These are phyloP conservation scores for Pseudognaphalium luteoalbum DNA, from an alignment of 129 eudicot species.

Conservation along the genomic window DNA sequence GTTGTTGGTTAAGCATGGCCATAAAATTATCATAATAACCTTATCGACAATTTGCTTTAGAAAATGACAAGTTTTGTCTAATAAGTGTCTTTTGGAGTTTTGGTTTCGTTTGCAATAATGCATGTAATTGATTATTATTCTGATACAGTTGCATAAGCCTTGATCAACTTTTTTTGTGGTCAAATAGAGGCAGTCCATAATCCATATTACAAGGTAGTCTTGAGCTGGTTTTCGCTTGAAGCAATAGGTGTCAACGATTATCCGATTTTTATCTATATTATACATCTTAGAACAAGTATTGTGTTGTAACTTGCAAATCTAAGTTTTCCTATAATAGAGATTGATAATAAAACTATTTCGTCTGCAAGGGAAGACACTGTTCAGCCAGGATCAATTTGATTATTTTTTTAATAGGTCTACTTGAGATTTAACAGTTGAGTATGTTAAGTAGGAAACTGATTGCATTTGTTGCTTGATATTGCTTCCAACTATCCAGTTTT, in stretches of 20 bases:
- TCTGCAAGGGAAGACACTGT: background rate
- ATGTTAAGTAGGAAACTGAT: too few relatives aligned
- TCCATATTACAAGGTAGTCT: background rate
- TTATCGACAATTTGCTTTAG: constrained; percentile 21
- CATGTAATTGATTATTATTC: background rate
- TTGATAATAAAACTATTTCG: background rate
- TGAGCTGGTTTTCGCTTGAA: background rate
- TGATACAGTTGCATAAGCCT: background rate
- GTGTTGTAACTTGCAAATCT: background rate
- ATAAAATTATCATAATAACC: constrained; percentile 29
- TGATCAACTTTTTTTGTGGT: background rate
- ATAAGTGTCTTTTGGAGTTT: constrained; percentile 10
- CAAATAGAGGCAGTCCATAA: background rate
- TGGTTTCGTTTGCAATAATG: constrained; percentile 14
- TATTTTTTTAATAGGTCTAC: too few relatives aligned
- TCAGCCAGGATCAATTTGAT: too few relatives aligned
- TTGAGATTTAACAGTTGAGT: too few relatives aligned
- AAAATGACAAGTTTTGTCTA: constrained; percentile 33
- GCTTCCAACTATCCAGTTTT: background rate
- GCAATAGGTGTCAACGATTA: background rate
- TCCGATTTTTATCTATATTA: background rate
- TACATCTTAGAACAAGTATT: background rate
- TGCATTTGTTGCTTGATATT: too few relatives aligned
- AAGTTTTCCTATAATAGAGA: background rate
- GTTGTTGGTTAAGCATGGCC: constrained; percentile 34